A percentile compares a stretch with the other conserved stretches of the same genome.
phyloP scores from a whole-genome alignment of 2,329 filamentous ascomycete species.

The Calonectria crousiana region DNA sequence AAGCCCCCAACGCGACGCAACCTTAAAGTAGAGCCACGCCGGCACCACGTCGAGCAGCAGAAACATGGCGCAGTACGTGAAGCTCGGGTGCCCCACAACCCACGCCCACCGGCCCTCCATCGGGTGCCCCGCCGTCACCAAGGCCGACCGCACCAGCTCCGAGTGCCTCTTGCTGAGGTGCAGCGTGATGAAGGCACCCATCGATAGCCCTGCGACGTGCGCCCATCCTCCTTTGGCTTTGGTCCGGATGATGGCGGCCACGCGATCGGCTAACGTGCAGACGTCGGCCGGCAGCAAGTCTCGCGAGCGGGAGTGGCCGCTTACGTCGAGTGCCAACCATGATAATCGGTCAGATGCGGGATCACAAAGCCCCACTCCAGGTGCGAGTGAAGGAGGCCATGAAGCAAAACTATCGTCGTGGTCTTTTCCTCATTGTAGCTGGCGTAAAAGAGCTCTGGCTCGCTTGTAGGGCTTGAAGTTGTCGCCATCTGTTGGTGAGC shows the following conservation, averaged over 20 bases:
- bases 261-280: slow-evolving; percentile 44
- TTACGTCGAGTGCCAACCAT: slow-evolving; percentile 54
- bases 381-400: slow-evolving; percentile 48
- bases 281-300: slow-evolving; percentile 49
- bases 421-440: slow-evolving; percentile 46
- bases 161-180: slow-evolving; percentile 50
- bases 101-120: slow-evolving; percentile 40
- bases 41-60: slow-evolving; percentile 44
- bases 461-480: neutral
- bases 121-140: slow-evolving; percentile 50
- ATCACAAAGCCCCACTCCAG: slow-evolving; percentile 51
- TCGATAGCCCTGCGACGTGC: slow-evolving; percentile 56
- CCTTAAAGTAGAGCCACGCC: slow-evolving; percentile 41
- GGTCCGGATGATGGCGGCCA: slow-evolving; percentile 51
- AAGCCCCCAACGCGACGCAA: slow-evolving; percentile 44
- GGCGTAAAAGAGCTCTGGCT: slow-evolving; percentile 42
- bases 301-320: slow-evolving; percentile 53
- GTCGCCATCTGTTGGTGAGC: slow-evolving; percentile 12
- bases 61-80: slow-evolving; percentile 43
- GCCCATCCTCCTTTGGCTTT: slow-evolving; percentile 52
- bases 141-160: slow-evolving; percentile 49
- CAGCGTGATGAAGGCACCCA: slow-evolving; percentile 52
- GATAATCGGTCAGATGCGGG: slow-evolving; percentile 51
- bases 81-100: slow-evolving; percentile 42
- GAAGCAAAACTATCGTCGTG: slow-evolving; percentile 48